Evolutionary conservation across 768 basidiomycete genomes (phyloP), one percentile per base, ranked within the genome.

Genomic region (Cystobasidiopsis lactophilus): DNA sequence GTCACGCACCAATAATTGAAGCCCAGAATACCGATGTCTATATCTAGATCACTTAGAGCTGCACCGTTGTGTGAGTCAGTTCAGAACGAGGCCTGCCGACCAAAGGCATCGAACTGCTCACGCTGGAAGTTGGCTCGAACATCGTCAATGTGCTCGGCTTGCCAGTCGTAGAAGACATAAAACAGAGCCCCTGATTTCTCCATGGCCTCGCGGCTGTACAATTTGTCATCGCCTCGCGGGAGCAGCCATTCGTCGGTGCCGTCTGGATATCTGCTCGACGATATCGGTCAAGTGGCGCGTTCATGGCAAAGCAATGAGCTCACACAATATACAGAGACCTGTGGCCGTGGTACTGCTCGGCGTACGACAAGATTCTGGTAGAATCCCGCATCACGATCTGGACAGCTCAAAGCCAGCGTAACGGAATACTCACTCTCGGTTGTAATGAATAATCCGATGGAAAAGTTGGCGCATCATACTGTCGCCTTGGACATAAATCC

Each of bases 1-100:
- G n/a, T n/a, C n/a, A n/a, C n/a, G n/a, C n/a, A n/a, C n/a, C 45
- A 47, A 29, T 47, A 47, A 29, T 47, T 47, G 26, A 47, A 47
- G 45, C 45, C 45, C 23, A 47, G 14, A 3, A 47, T 13, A 9
- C n/a, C 45, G 26, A 47, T 29, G n/a, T 47, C 45, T 9, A 47
- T 27, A n/a, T 47, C 45, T 10, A 18, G 14, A 13, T 26, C 29
- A 13, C 16, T 4, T 9, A 47, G 7, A 10, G 29, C 45, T 47
- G 30, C 19, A 7, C 9, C 7, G 26, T 7, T 9, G 7, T 7
- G 30, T 47, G 23, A 43, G 27, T 43, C 11, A 19, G 41, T 11
- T 38, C 19, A 38, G 19, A 38, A 19, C 37, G 11, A 19, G n/a
- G 37, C 37, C 37, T 38, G 37, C 24, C 7, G 19, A 43, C 40